Percentiles rank a stretch among this genome's conserved stretches.
Conservation (phyloP, 495 filamentous ascomycete genomes). For the Aspergillus bertholletiae region DNA sequence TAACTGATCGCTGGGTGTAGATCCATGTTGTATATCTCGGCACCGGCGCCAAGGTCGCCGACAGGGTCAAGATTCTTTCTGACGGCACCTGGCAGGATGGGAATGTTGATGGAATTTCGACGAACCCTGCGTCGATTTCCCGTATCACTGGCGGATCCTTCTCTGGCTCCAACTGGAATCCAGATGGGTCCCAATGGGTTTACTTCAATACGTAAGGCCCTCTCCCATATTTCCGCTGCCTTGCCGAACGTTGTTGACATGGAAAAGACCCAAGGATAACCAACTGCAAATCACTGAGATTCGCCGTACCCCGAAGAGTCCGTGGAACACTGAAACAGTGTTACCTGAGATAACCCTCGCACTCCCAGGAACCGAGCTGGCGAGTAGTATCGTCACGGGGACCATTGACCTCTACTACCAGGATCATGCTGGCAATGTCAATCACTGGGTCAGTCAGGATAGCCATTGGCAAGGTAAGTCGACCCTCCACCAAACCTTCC, state of each 20-base stretch:
- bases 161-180: not conserved
- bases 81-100: not conserved
- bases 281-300: not conserved
- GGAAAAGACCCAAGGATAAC: not conserved
- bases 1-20: not conserved
- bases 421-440: not conserved
- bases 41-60: not conserved
- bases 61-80: not conserved
- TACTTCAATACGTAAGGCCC: not conserved
- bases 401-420: slow-evolving; percentile 1
- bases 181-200: not conserved
- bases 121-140: not conserved
- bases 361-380: not conserved
- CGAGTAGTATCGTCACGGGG: not conserved
- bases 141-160: not conserved
- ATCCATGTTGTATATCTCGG: slow-evolving; percentile 1
- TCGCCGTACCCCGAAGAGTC: not conserved
- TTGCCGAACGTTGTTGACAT: not conserved
- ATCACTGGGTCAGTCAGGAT: not conserved
- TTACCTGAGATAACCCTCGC: not conserved
- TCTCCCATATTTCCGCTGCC: not conserved
- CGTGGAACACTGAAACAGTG: not conserved
- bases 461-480: not conserved
- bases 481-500: not conserved
- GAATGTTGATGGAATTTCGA: not conserved